These are phyloP conservation scores for Hylodesmum podocarpum DNA, from an alignment of 306 rosid species.

Conservation along the genomic window DNA sequence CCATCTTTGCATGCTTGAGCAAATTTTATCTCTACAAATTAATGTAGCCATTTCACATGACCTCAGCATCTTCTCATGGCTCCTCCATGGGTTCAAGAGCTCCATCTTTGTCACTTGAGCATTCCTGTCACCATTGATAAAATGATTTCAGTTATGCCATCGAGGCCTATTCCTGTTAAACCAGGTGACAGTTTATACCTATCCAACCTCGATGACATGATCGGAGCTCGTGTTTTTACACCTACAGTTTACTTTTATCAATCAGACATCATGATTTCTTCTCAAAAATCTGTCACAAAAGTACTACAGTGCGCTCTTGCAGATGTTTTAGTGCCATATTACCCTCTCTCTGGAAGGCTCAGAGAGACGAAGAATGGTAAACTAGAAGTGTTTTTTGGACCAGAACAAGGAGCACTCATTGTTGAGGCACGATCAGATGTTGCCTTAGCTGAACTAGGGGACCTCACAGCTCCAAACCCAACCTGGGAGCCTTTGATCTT, in stretches of 20 bases:
- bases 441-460: constrained; percentile 56
- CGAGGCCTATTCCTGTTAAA: constrained; percentile 44
- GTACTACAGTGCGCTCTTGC: constrained; percentile 58
- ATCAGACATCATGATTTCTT: neutral
- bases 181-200: constrained; percentile 59
- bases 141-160: constrained; percentile 48
- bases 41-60: constrained; percentile 40
- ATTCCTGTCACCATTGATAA: constrained; percentile 50
- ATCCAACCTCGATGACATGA: constrained; percentile 77
- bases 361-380: constrained; percentile 71
- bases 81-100: constrained; percentile 83
- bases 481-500: constrained; percentile 87
- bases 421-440: constrained; percentile 68
- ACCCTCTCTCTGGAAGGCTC: constrained; percentile 82
- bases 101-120: constrained; percentile 51
- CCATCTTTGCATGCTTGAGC: constrained; percentile 65
- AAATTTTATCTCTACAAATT: constrained; percentile 49
- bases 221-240: constrained; percentile 82
- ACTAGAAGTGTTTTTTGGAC: constrained; percentile 74
- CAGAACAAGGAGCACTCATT: constrained; percentile 70
- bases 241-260: constrained; percentile 78
- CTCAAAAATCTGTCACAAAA: constrained; percentile 38
- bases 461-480: constrained; percentile 77
- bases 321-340: constrained; percentile 77
- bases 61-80: constrained; percentile 54